These are phyloP conservation scores for Epichloe gansuensis DNA, from an alignment of 2,329 filamentous ascomycete genomes.

Conservation along the genomic window DNA sequence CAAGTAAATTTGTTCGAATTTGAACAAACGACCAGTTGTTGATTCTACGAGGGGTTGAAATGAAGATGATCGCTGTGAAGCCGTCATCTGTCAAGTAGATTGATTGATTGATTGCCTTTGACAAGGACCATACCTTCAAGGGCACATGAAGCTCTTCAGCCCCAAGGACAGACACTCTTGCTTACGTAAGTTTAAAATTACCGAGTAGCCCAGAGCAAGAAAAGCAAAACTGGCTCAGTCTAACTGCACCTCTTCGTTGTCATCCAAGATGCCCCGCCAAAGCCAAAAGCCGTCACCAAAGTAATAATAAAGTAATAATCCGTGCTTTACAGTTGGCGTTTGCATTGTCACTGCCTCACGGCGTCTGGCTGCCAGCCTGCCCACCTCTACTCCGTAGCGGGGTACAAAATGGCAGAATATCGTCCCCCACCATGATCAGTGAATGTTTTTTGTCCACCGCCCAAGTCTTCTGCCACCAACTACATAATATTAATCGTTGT, in stretches of 20 bases:
- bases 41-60: neutral
- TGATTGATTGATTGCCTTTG: neutral
- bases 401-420: constrained; percentile 16
- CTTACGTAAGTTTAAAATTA: too few species aligned
- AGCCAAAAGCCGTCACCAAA: too few species aligned
- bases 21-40: neutral
- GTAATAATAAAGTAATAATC: too few species aligned
- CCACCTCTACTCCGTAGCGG: neutral
- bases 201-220: too few species aligned
- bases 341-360: too few species aligned
- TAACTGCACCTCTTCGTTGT: too few species aligned
- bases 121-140: neutral
- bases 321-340: too few species aligned
- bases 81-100: constrained; percentile 33
- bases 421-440: constrained; percentile 19
- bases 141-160: neutral
- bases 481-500: too few species aligned
- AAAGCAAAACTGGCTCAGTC: too few species aligned
- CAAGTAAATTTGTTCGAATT: constrained; percentile 22
- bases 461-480: constrained; percentile 9
- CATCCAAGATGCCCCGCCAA: too few species aligned
- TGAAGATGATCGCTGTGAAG: neutral
- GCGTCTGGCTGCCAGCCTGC: neutral
- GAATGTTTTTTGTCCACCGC: constrained; percentile 13
- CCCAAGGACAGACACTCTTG: too few species aligned